These are phyloP conservation scores for Ceratobasidium sp. DNA, from an alignment of 1,284 basidiomycete genomes.

Conservation along the genomic window DNA sequence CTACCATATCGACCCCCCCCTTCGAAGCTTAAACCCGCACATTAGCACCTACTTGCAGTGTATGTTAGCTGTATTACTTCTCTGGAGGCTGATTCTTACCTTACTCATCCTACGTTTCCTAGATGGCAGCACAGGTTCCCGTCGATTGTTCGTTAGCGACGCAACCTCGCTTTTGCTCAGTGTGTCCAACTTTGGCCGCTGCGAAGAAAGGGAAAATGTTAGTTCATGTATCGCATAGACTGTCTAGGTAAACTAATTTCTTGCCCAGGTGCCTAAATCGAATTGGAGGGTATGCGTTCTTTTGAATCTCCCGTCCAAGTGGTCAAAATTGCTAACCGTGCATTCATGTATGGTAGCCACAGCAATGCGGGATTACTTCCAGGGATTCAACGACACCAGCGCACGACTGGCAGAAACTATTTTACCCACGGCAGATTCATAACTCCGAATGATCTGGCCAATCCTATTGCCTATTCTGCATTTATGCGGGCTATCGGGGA, in stretches of 20 bases:
- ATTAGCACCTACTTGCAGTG: too few relatives aligned
- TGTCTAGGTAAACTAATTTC: not conserved
- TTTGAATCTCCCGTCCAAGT: too few relatives aligned
- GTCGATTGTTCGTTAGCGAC: not conserved
- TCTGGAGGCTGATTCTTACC: too few relatives aligned
- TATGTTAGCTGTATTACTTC: too few relatives aligned
- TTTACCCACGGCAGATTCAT: not conserved
- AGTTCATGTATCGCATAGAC: not conserved
- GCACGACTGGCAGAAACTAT: not conserved
- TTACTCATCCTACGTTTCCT: too few relatives aligned
- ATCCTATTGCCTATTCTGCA: not conserved
- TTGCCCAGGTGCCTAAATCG: slow-evolving; percentile 13
- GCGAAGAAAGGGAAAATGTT: slow-evolving; percentile 7
- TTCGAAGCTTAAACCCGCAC: too few relatives aligned
- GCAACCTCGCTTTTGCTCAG: not conserved
- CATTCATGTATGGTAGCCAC: not conserved
- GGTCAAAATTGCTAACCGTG: not conserved
- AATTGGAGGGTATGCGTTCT: not conserved
- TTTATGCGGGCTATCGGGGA: not conserved
- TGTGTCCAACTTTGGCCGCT: not conserved
- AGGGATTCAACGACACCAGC: not conserved
- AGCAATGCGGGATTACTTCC: not conserved
- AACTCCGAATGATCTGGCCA: slow-evolving; percentile 1
- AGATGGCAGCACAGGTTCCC: not conserved
- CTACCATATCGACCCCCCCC: too few relatives aligned